Base-by-base conservation (phyloP, 768 basidiomycete genomes). In the Amanita phalloides region DNA sequence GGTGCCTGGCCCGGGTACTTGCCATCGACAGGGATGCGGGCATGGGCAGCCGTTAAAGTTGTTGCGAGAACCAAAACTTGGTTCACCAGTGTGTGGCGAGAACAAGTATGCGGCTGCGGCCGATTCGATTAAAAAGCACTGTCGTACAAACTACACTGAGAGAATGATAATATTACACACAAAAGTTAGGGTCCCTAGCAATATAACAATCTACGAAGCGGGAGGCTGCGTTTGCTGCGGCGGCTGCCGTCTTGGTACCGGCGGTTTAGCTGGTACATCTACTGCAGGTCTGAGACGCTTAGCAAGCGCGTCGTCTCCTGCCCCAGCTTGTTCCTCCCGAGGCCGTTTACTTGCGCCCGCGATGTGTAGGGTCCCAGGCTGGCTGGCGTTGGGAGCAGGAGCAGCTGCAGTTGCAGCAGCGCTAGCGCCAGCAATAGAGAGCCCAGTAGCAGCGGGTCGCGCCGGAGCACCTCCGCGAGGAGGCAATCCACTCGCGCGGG, bases 321-420 rank as follows among this genome's bases (percentile, higher is more conserved):
- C 20, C 20, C 59, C 56, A 23, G 66, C 62, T 9, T 68, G 70
- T 28, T 81, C 79, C 55, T 87, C 84, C 38, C 84, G 73, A 32
- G 77, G 72, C 25, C 84, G 76, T 57, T 87, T 87, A 30, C 58
- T 66, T 13, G 82, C 84, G 32, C 83, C 84, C 58, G 79, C 74
- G 42, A 84, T 84, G 11, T 76, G 75, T 37, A 82, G 56, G 9
- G 68, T 54, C 0, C 65, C 59, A 11, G 64, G 51, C 21, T 62
- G 46, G 8, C 9, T 8, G n/a, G 61, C 52, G n/a, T 45, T 56
- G 32, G 39, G 55, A 11, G 56, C 55, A n/a, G 52, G 53, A 36
- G 60, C 57, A 23, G 55, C 36, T 6, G 32, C 14, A 4, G 23
- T 25, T 11, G 32, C 14, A 9, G 20, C 14, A 4, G 33, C 23